Percentiles rank a stretch among this genome's conserved stretches.
phyloP scores from a whole-genome alignment of 225 moss, liverwort and hornwort species.

The Rhytidiadelphus loreus region DNA sequence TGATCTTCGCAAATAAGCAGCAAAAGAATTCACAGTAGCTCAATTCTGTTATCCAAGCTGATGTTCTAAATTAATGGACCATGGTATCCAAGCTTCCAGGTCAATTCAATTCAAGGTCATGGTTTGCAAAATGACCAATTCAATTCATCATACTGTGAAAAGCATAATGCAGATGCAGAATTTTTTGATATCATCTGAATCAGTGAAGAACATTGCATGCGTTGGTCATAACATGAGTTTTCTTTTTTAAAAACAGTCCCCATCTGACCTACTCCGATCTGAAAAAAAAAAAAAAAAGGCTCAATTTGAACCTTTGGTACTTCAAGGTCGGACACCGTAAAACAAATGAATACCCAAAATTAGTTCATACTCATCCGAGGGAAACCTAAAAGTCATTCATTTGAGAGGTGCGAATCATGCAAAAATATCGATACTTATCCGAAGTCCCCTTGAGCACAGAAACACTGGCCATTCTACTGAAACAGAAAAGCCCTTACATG shows the following conservation, averaged over 20 bases:
- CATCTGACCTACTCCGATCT: background rate
- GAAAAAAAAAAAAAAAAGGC: background rate
- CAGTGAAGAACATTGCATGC: background rate
- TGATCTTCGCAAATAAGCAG: background rate
- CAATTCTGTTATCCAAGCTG: background rate
- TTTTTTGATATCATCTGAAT: background rate
- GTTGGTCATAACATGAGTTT: background rate
- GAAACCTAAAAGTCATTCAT: background rate
- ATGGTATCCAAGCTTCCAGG: background rate
- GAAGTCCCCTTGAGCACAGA: conserved; percentile 22
- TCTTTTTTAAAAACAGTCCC: no score
- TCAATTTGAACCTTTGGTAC: background rate
- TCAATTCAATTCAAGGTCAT: background rate
- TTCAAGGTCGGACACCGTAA: background rate
- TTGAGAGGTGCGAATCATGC: background rate
- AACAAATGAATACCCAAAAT: background rate
- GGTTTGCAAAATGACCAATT: background rate
- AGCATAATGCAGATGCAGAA: background rate
- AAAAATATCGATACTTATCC: background rate
- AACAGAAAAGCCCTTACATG: conserved; percentile 18
- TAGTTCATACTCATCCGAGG: background rate
- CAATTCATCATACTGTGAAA: background rate
- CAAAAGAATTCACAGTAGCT: background rate
- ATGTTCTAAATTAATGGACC: background rate
- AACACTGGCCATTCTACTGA: conserved; percentile 48